phyloP scores from a whole-genome alignment of 495 filamentous ascomycete genomes.

The Trichoderma virens region DNA sequence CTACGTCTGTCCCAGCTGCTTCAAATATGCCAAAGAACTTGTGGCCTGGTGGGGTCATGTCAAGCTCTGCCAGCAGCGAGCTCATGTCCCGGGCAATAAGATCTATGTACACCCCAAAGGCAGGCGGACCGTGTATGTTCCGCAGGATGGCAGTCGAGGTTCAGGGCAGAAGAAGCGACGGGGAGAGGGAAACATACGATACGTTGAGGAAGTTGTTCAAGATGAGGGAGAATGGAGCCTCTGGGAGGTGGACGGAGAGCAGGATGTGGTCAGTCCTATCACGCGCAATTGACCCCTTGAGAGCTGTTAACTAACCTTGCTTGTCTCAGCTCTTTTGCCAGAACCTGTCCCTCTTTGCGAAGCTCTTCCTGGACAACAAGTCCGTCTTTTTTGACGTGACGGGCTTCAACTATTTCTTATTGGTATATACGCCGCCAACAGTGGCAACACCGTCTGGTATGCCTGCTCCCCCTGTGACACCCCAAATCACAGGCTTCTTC shows the following conservation, averaged over 20 bases:
- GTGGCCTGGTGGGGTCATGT: slow-evolving; percentile 45
- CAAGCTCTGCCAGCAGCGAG: slow-evolving; percentile 31
- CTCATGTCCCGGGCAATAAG: slow-evolving; percentile 34
- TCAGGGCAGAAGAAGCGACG: slow-evolving; percentile 37
- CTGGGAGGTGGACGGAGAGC: slow-evolving; percentile 88
- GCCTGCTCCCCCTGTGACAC: slow-evolving; percentile 16
- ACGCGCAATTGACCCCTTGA: no score
- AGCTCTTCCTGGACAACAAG: slow-evolving; percentile 96
- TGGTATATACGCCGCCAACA: slow-evolving; percentile 54
- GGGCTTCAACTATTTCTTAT: slow-evolving; percentile 91
- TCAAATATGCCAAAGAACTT: slow-evolving; percentile 78
- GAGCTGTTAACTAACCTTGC: no score
- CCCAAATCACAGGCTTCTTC: slow-evolving; percentile 85
- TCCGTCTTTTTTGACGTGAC: slow-evolving; percentile 96
- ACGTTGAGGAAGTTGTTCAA: slow-evolving; percentile 52
- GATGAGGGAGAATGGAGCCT: slow-evolving; percentile 51
- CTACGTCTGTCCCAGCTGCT: slow-evolving; percentile 88
- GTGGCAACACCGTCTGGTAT: slow-evolving; percentile 20
- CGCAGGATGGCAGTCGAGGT: slow-evolving; percentile 20
- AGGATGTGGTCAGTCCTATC: slow-evolving; percentile 57
- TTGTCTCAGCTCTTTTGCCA: slow-evolving; percentile 74
- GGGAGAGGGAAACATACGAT: slow-evolving; percentile 31
- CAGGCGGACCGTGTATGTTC: slow-evolving; percentile 23
- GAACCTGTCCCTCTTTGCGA: slow-evolving; percentile 94
- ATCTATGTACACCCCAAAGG: slow-evolving; percentile 44